Conservation (phyloP, 495 filamentous ascomycete species). For the Emericellopsis terricola region DNA sequence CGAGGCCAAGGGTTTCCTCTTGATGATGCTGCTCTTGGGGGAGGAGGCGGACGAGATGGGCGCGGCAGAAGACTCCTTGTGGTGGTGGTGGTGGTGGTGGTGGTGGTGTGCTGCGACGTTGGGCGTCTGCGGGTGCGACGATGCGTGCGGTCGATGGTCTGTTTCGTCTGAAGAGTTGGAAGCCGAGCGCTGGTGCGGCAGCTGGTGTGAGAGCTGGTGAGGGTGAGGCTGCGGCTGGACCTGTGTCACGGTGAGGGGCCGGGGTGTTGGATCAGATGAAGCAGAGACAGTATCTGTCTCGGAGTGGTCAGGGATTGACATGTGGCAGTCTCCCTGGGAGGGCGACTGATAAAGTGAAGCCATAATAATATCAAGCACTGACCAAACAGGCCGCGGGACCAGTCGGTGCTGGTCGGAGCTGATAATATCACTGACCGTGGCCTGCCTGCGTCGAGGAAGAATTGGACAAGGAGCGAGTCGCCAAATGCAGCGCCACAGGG, state of each 20-base stretch:
- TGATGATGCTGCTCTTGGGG: conserved; percentile 15
- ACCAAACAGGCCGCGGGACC: too few relatives aligned
- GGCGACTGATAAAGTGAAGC: too few relatives aligned
- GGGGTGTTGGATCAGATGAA: conserved; percentile 1
- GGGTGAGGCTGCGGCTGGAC: not conserved
- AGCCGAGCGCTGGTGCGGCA: too few relatives aligned
- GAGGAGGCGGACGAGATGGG: not conserved
- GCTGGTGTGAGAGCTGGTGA: not conserved
- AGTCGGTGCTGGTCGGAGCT: too few relatives aligned
- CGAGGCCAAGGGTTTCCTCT: conserved; percentile 34
- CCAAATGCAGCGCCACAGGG: too few relatives aligned
- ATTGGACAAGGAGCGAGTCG: too few relatives aligned
- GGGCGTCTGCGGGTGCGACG: not conserved
- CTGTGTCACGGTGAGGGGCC: not conserved
- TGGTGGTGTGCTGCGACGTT: not conserved
- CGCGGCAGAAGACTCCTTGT: not conserved
- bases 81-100: not conserved
- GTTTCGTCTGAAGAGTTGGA: too few relatives aligned
- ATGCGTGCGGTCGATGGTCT: not conserved
- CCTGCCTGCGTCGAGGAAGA: too few relatives aligned
- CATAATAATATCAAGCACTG: too few relatives aligned
- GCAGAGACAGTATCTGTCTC: conserved; percentile 1
- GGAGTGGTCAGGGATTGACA: too few relatives aligned
- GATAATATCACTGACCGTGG: too few relatives aligned
- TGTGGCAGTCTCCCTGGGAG: too few relatives aligned